Evolutionary conservation across 495 filamentous ascomycete species (phyloP), one percentile per base, ranked within the genome.

Genomic region (Neurospora tetraspora): DNA sequence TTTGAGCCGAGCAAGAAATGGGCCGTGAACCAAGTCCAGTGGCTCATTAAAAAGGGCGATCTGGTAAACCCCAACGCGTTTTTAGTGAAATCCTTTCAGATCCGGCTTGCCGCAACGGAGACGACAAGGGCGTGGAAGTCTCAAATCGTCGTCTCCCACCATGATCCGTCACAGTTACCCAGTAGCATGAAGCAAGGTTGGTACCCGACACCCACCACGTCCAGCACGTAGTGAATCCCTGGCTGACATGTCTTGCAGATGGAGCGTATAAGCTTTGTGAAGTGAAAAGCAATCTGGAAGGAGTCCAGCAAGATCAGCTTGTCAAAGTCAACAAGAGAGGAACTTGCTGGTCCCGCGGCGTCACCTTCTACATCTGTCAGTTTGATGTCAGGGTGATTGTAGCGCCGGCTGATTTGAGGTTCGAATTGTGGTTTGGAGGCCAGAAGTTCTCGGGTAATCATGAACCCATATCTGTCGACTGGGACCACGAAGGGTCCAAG

Each of bases 41-140:
- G 88, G 88, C 77, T 89, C 43, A 83, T 89, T 23, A 82, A 79
- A 69, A 86, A 88, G 81, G 86, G 84, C 38, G 83, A 81, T 36
- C 74, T 71, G 5, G 77, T 82, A 68, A 80, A 73, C 73, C 81
- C 78, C 16, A 83, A 75, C 72, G 77, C 70, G 10, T 82, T 83
- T 3, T 78, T 86, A 2, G 76, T 74, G 11, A 83, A 84, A 69
- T 78, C 78, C 11, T 88, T 85, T 72, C 80, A 81, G 61, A 77
- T 87, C n/a, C 84, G 85, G 61, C 77, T 87, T 38, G 78, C 80
- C 6, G 80, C 76, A 2, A 82, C 82, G 3, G 79, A 83, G 43
- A 73, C 83, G 38, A 76, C 77, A 16, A 71, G 76, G 1, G 76
- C 81, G 1, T 88, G 84, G 84, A 81, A 84, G 39, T 82, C 84